Percentiles rank a stretch among this genome's conserved stretches.
Evolutionary conservation across 1,284 basidiomycete species (phyloP).

Genomic region (Microbotryomycetes sp.): DNA sequence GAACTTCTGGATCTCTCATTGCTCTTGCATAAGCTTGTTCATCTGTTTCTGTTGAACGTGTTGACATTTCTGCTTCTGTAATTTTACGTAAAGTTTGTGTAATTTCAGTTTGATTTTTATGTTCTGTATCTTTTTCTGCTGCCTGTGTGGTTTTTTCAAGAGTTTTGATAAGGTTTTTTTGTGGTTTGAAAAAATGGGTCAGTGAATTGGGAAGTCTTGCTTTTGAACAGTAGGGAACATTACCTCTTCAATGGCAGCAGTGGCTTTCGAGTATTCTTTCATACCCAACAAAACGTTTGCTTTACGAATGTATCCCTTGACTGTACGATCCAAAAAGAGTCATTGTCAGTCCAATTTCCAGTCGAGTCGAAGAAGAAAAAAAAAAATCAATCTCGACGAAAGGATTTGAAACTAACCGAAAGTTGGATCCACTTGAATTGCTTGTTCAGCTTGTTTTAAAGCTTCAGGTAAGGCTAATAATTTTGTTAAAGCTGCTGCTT

Average conservation of each 20-base stretch:
- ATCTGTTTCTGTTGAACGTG: slow-evolving; percentile 82
- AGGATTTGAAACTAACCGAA: slow-evolving; percentile 56
- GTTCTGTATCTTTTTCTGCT: slow-evolving; percentile 63
- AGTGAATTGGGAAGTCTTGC: not conserved
- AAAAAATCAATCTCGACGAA: not conserved
- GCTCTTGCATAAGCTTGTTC: slow-evolving; percentile 88
- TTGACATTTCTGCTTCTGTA: slow-evolving; percentile 69
- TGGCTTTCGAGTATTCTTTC: slow-evolving; percentile 84
- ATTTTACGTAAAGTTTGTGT: slow-evolving; percentile 68
- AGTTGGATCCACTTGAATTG: slow-evolving; percentile 81
- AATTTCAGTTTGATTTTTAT: slow-evolving; percentile 75
- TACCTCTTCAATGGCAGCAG: slow-evolving; percentile 65
- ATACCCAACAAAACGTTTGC: slow-evolving; percentile 77
- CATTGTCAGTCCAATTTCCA: not conserved
- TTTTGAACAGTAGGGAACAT: not conserved
- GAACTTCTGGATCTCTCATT: slow-evolving; percentile 88
- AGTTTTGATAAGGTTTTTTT: not conserved
- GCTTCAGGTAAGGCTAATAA: slow-evolving; percentile 90
- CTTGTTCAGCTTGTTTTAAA: slow-evolving; percentile 88
- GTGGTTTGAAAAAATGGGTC: not conserved
- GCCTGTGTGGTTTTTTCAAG: slow-evolving; percentile 51
- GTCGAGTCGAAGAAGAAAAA: not conserved
- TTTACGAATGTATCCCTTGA: slow-evolving; percentile 96
- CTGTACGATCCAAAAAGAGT: slow-evolving; percentile 42
- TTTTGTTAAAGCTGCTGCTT: slow-evolving; percentile 94